phyloP scores from a whole-genome alignment of 768 basidiomycete species.

The Pulveroboletus sp. region DNA sequence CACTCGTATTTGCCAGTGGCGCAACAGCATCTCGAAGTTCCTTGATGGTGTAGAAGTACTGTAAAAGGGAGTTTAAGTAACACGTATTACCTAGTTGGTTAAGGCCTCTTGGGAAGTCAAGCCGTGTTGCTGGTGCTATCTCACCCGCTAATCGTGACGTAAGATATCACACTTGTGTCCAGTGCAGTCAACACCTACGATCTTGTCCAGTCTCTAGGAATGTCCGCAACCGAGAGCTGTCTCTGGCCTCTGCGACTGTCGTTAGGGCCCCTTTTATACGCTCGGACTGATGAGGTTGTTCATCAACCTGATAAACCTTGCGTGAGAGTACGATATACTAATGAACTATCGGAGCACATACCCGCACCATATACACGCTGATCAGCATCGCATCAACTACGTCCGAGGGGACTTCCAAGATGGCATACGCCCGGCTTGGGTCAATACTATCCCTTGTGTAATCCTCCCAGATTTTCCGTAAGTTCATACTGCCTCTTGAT shows the following conservation, averaged over 20 bases:
- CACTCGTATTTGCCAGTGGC: conserved; percentile 49
- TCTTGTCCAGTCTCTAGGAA: conserved; percentile 65
- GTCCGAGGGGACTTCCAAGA: conserved; percentile 65
- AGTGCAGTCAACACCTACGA: conserved; percentile 49
- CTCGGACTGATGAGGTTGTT: conserved; percentile 60
- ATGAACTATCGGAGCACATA: conserved; percentile 29
- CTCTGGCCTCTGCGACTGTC: conserved; percentile 69
- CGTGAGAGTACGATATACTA: conserved; percentile 7
- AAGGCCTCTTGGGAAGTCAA: conserved; percentile 77
- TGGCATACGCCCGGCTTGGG: conserved; percentile 64
- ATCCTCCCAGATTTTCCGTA: conserved; percentile 50
- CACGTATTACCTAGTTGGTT: conserved; percentile 89
- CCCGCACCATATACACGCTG: conserved; percentile 67
- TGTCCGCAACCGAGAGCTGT: conserved; percentile 65
- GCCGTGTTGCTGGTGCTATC: conserved; percentile 43
- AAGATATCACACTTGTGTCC: background rate
- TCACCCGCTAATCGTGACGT: conserved; percentile 54
- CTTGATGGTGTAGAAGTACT: conserved; percentile 97
- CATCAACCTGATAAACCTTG: conserved; percentile 50
- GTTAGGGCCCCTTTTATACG: conserved; percentile 68
- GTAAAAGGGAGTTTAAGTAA: conserved; percentile 68
- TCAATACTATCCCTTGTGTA: conserved; percentile 58
- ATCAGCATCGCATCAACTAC: conserved; percentile 75
- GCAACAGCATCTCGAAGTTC: conserved; percentile 76
- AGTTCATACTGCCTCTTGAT: conserved; percentile 44